Conservation (phyloP, 2,329 filamentous ascomycete species). For the Botrytis medusae region DNA sequence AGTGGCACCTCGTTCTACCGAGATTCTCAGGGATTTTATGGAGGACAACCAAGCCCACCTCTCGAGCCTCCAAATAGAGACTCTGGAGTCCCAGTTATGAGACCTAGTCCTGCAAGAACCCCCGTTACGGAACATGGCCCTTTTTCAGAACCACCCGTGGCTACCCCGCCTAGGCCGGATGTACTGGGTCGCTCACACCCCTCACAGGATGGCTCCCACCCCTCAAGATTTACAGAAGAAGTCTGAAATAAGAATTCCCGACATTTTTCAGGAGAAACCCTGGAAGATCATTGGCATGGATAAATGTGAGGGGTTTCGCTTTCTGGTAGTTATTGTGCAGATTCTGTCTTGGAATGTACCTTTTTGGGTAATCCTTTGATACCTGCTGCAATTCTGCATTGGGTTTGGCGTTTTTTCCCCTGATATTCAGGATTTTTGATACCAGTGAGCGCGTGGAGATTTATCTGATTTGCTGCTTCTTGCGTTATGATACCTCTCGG, state of each 20-base stretch:
- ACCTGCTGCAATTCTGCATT: constrained; percentile 22
- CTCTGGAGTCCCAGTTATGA: constrained; percentile 60
- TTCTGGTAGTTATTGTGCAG: constrained; percentile 30
- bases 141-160: constrained; percentile 34
- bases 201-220: constrained; percentile 47
- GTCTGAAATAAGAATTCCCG: constrained; percentile 39
- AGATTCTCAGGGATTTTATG: constrained; percentile 50
- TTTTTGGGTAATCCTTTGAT: constrained; percentile 26
- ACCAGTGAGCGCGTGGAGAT: constrained; percentile 28
- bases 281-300: constrained; percentile 25
- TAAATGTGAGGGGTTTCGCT: constrained; percentile 32
- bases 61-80: constrained; percentile 43
- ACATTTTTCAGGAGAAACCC: constrained; percentile 16
- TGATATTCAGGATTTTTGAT: constrained; percentile 30
- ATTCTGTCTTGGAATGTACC: constrained; percentile 4
- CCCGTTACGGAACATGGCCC: constrained; percentile 57
- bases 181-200: constrained; percentile 45
- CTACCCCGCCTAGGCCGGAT: constrained; percentile 34
- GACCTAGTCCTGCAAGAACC: constrained; percentile 64
- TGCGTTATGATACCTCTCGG: constrained; percentile 23
- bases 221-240: constrained; percentile 49
- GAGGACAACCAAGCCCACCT: constrained; percentile 32
- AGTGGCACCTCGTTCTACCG: constrained; percentile 55
- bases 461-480: constrained; percentile 31
- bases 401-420: constrained; percentile 34